phyloP scores from a whole-genome alignment of 1,139 yeast genomes.

The Blastobotrys persicus region DNA sequence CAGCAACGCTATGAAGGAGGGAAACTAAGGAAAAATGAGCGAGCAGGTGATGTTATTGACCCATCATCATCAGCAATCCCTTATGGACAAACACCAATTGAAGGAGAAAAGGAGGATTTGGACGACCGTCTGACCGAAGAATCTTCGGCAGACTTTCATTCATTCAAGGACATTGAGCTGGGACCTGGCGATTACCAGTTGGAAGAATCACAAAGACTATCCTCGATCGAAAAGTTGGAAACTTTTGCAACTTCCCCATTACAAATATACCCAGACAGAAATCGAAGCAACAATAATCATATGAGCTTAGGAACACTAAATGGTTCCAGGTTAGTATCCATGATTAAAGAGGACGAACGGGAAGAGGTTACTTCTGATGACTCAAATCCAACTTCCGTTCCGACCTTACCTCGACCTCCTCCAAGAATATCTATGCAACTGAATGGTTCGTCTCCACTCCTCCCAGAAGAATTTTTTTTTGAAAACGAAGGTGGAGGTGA shows the following conservation, averaged over 20 bases:
- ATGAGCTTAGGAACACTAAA: background rate
- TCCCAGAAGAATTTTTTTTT: slow-evolving; percentile 16
- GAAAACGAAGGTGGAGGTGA: slow-evolving; percentile 3
- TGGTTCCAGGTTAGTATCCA: background rate
- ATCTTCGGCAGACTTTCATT: background rate
- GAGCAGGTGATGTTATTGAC: background rate
- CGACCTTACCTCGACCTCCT: slow-evolving; percentile 10
- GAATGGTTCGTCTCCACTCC: slow-evolving; percentile 20
- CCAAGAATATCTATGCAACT: slow-evolving; percentile 25
- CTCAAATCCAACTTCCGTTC: slow-evolving; percentile 4
- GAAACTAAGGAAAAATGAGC: background rate
- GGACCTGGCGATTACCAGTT: slow-evolving; percentile 1
- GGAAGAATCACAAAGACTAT: background rate
- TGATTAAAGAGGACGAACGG: slow-evolving; percentile 1
- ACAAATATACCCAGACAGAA: slow-evolving; percentile 1
- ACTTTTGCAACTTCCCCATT: background rate
- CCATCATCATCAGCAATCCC: background rate
- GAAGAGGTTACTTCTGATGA: background rate
- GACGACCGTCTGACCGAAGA: slow-evolving; percentile 1
- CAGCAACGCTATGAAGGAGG: background rate
- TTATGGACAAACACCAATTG: background rate
- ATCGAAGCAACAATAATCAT: background rate
- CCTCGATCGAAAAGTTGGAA: background rate
- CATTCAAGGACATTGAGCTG: slow-evolving; percentile 3
- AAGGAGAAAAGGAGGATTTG: background rate